Percentiles rank a stretch among this genome's conserved stretches.
Evolutionary conservation across 2,329 filamentous ascomycete species (phyloP).

Genomic region (Fusarium nisikadoi): DNA sequence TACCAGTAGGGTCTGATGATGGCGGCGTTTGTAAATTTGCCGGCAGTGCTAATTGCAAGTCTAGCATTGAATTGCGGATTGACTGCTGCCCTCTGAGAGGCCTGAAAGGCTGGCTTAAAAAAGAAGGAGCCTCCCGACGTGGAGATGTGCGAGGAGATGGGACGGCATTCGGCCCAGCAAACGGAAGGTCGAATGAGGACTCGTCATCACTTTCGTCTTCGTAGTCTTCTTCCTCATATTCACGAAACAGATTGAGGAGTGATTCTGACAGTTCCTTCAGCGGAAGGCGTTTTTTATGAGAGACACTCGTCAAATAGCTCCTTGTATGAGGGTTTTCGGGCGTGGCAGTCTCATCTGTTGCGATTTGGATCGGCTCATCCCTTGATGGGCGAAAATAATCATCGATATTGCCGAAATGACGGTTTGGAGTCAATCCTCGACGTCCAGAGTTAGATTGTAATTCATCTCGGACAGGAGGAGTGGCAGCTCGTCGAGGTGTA

Average conservation of each 20-base stretch:
- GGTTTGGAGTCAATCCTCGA: slow-evolving; percentile 7
- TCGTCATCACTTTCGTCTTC: slow-evolving; percentile 14
- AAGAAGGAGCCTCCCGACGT: slow-evolving; percentile 2
- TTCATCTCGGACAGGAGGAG: slow-evolving; percentile 2
- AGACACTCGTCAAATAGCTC: slow-evolving; percentile 4
- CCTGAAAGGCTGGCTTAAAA: slow-evolving; percentile 15
- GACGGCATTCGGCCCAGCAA: slow-evolving; percentile 3
- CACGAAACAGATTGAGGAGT: slow-evolving; percentile 30
- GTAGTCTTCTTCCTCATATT: slow-evolving; percentile 34
- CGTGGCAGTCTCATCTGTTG: slow-evolving; percentile 50
- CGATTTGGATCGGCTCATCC: slow-evolving; percentile 47
- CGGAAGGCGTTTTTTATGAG: slow-evolving; percentile 29
- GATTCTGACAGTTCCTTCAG: slow-evolving; percentile 40
- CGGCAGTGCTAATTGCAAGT: background rate
- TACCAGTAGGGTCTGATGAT: slow-evolving; percentile 33
- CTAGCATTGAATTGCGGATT: background rate
- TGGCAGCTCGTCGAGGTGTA: slow-evolving; percentile 21
- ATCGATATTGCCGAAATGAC: slow-evolving; percentile 44
- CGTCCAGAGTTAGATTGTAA: background rate
- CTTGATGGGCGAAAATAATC: slow-evolving; percentile 45
- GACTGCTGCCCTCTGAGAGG: slow-evolving; percentile 9
- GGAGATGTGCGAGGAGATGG: slow-evolving; percentile 12
- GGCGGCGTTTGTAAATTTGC: slow-evolving; percentile 41
- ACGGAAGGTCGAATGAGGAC: background rate
- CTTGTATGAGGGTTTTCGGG: slow-evolving; percentile 17